phyloP scores from a whole-genome alignment of 805 yeast genomes.

The Suhomyces tanzawaensis region DNA sequence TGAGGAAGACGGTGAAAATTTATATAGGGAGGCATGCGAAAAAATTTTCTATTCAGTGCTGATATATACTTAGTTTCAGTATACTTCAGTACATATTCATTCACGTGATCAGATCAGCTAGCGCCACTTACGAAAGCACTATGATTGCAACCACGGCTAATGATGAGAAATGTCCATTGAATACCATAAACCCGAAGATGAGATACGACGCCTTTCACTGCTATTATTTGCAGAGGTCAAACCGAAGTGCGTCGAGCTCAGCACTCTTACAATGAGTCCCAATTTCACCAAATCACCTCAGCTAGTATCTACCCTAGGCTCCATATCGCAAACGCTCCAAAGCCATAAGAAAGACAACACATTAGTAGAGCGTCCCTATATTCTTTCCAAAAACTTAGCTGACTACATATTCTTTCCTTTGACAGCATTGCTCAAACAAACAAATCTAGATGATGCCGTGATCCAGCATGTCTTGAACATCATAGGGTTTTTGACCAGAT shows the following conservation, averaged over 20 bases:
- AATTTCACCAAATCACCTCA: background rate
- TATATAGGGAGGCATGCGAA: background rate
- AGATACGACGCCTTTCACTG: slow-evolving; percentile 17
- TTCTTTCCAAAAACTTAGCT: slow-evolving; percentile 31
- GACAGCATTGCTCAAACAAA: slow-evolving; percentile 30
- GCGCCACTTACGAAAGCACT: background rate
- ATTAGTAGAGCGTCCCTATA: slow-evolving; percentile 13
- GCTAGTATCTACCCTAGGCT: background rate
- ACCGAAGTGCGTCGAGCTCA: slow-evolving; percentile 30
- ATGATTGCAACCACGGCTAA: background rate
- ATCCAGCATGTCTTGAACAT: slow-evolving; percentile 25
- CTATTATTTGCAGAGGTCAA: slow-evolving; percentile 27
- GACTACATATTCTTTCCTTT: slow-evolving; percentile 43
- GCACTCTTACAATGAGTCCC: background rate
- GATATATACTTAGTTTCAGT: background rate
- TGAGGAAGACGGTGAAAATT: background rate
- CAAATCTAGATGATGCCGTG: slow-evolving; percentile 19
- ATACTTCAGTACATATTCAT: background rate
- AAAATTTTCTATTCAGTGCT: background rate
- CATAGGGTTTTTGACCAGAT: slow-evolving; percentile 24
- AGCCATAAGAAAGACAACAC: slow-evolving; percentile 11
- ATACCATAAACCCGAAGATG: background rate
- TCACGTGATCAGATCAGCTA: background rate
- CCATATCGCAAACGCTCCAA: slow-evolving; percentile 9
- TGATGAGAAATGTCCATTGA: background rate